Conservation (phyloP, 192 early-diverging fungal species). For the Backusella mclennaniae region DNA sequence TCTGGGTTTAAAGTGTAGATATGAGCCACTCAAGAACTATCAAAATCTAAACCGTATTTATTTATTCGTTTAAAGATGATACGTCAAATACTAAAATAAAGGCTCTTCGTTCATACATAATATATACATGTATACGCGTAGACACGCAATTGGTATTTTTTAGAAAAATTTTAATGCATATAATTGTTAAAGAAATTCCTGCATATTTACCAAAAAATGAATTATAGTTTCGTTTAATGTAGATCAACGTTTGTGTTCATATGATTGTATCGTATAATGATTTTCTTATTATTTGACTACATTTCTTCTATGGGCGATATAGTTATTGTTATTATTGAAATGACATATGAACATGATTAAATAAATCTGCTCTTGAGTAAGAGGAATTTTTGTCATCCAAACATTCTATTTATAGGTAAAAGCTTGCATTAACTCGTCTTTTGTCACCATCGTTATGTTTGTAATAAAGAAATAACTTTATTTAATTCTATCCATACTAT, state of each 20-base stretch:
- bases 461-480: not conserved
- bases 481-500: not conserved
- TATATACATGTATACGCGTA: not conserved
- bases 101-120: not conserved
- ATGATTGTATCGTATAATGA: not conserved
- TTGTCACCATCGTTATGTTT: not conserved
- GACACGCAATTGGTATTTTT: not conserved
- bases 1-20: not conserved
- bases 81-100: not conserved
- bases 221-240: not conserved
- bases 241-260: not conserved
- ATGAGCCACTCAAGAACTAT: not conserved
- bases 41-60: not conserved
- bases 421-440: not conserved
- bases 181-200: not conserved
- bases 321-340: not conserved
- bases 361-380: not conserved
- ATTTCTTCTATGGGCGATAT: not conserved
- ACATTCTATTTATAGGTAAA: constrained; percentile 3
- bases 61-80: not conserved
- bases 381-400: not conserved
- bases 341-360: not conserved
- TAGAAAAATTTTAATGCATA: not conserved
- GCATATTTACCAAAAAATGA: not conserved
- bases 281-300: not conserved